Evolutionary conservation across 1,139 yeast species (phyloP).

Genomic region (Yamadazyma aaseri): DNA sequence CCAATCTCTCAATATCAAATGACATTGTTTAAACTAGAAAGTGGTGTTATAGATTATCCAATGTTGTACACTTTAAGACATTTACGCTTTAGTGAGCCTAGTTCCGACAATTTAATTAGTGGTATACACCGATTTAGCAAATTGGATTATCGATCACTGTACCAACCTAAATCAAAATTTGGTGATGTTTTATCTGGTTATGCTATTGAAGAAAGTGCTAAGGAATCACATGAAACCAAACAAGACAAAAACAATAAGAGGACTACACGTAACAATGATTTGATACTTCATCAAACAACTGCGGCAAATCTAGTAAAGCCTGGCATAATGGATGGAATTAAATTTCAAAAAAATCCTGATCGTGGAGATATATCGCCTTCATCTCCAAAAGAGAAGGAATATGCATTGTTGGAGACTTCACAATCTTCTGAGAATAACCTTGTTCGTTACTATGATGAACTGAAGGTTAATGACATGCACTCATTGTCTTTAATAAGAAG

Average conservation of each 20-base stretch:
- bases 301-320: conserved; percentile 18
- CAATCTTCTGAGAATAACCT: conserved; percentile 7
- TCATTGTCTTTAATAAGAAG: conserved; percentile 23
- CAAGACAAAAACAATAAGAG: too few species aligned
- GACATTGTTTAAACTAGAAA: conserved; percentile 27
- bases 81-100: conserved; percentile 13
- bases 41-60: conserved; percentile 8
- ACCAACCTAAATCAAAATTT: conserved; percentile 39
- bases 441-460: conserved; percentile 5
- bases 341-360: too few species aligned
- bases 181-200: conserved; percentile 15
- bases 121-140: conserved; percentile 53
- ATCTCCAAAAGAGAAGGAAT: conserved; percentile 12
- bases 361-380: too few species aligned
- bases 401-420: conserved; percentile 7
- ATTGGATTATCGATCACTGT: conserved; percentile 30
- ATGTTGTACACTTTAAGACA: conserved; percentile 21
- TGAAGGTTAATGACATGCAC: not conserved
- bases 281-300: conserved; percentile 7
- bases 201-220: conserved; percentile 18
- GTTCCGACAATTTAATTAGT: conserved; percentile 36
- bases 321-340: conserved; percentile 39
- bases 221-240: too few species aligned
- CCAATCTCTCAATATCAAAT: conserved; percentile 63
- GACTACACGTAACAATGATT: conserved; percentile 5